These are phyloP conservation scores for Eimeria acervulina DNA, from an alignment of 169 alveolate species.

Conservation along the genomic window DNA sequence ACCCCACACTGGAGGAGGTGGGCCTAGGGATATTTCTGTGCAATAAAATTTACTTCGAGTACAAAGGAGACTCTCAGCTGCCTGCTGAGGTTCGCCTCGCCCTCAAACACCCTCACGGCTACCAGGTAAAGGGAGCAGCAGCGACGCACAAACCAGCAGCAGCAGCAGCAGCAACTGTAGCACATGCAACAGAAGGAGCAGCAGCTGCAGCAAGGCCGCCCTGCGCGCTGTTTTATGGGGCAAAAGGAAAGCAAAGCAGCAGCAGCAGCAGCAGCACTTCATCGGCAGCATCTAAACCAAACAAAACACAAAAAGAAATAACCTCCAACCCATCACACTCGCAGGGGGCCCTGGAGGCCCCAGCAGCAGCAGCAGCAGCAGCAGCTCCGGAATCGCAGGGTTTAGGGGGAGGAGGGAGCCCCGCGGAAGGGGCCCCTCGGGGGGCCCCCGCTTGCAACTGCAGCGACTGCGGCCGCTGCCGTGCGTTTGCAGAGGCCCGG, in stretches of 20 bases:
- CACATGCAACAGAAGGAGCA: background rate
- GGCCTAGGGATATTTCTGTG: background rate
- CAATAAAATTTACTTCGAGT: constrained; percentile 16
- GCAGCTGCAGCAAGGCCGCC: background rate
- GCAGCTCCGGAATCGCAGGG: background rate
- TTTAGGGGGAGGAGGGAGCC: background rate
- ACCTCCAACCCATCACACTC: too few species aligned
- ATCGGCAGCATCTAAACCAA: too few species aligned
- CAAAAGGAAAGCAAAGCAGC: too few species aligned
- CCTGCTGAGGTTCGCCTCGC: constrained; percentile 76
- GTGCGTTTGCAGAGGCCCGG: constrained; percentile 60
- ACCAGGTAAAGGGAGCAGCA: background rate
- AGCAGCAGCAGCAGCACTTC: too few species aligned
- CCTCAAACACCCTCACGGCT: constrained; percentile 77
- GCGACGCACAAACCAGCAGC: background rate
- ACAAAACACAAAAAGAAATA: too few species aligned
- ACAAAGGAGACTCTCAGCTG: constrained; percentile 1
- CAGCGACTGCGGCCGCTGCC: constrained; percentile 47
- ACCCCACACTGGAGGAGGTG: background rate
- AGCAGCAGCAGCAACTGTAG: background rate
- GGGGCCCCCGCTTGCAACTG: constrained; percentile 15
- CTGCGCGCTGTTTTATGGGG: too few species aligned
- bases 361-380: background rate
- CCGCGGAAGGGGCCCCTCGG: constrained; percentile 22
- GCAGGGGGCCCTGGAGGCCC: too few species aligned